Conservation (phyloP, 495 filamentous ascomycete genomes). For the Bombardia bombarda region DNA sequence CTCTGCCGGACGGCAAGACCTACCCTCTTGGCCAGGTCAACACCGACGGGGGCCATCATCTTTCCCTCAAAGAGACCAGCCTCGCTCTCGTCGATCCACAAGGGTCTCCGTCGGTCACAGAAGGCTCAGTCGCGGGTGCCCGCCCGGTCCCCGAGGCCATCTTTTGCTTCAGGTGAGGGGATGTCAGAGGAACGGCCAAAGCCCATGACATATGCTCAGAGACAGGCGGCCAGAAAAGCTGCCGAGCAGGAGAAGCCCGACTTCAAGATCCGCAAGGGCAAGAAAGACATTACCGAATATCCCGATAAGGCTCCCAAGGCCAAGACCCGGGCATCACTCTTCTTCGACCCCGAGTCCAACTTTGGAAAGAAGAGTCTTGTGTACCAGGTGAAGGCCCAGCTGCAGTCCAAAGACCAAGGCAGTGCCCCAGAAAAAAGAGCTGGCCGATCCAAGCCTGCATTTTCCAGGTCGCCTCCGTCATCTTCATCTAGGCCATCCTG, state of each 20-base stretch:
- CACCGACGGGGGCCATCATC: conserved; percentile 4
- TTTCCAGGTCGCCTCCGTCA: no score
- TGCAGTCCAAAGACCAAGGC: no score
- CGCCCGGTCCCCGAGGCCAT: background rate
- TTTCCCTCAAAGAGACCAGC: conserved; percentile 5
- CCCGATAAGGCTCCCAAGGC: conserved; percentile 21
- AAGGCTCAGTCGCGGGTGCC: conserved; percentile 10
- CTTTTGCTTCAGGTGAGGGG: background rate
- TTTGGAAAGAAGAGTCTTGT: conserved; percentile 43
- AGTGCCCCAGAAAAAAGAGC: no score
- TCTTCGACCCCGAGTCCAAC: conserved; percentile 27
- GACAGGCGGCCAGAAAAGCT: conserved; percentile 14
- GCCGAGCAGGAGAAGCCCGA: conserved; percentile 10
- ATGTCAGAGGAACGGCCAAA: conserved; percentile 4
- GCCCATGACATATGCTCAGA: conserved; percentile 18
- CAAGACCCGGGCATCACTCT: conserved; percentile 32
- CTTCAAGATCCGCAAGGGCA: conserved; percentile 36
- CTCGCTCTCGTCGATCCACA: conserved; percentile 24
- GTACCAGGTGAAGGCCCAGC: conserved; percentile 26
- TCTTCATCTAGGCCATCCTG: no score
- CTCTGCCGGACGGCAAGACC: conserved; percentile 14
- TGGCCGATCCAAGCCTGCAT: no score
- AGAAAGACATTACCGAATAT: conserved; percentile 33
- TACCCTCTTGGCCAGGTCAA: conserved; percentile 1
- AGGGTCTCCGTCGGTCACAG: conserved; percentile 19